Base-by-base conservation (phyloP, 257 asterid genomes). In the Datura wrightii region DNA sequence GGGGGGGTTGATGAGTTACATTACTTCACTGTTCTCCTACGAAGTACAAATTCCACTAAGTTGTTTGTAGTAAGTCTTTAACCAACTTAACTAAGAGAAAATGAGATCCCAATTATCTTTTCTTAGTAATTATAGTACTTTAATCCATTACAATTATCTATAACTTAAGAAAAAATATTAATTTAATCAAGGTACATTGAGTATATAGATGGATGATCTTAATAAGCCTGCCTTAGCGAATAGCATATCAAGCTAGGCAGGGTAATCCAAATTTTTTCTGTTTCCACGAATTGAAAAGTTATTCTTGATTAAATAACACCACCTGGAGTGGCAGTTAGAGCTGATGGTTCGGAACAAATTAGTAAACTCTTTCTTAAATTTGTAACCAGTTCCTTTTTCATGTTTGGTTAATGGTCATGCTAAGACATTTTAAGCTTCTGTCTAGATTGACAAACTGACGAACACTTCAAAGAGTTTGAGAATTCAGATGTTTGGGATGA, bases 381-480 rank as follows among this genome's bases (percentile, higher is more conserved):
- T 76, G 60, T 24, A 34, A 31, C n/a, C 13, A 24, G 63, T 50
- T 76, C 31, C 62, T 50, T 50, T 76, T 48, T 14, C 2, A 48
- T 52, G 10, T 48, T 74, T 74, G 81, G 82, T 76, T 31, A 7
- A 76, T 76, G 62, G 14, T 76, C 46, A 14, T 76, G 62, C 46
- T 10, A 50, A 50, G 62, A 14, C 8, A 76, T 76, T 52, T 50
- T 76, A 52, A 24, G 58, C 31, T 50, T 76, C 82, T 31, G 19
- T 34, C 63, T 52, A 74, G 60, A 31, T 74, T 50, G 24, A 13
- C 82, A 50, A 31, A 71, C 55, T 42, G 14, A 10, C 52, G 2
- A n/a, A 74, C 44, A 48, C 7, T 48, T 11, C 3, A 6, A 0
- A 71, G 16, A 74, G 80, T 74, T 48, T 50, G 82, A 6, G 62